Conservation (phyloP, 2,329 filamentous ascomycete species). For the Xylaria sp. region DNA sequence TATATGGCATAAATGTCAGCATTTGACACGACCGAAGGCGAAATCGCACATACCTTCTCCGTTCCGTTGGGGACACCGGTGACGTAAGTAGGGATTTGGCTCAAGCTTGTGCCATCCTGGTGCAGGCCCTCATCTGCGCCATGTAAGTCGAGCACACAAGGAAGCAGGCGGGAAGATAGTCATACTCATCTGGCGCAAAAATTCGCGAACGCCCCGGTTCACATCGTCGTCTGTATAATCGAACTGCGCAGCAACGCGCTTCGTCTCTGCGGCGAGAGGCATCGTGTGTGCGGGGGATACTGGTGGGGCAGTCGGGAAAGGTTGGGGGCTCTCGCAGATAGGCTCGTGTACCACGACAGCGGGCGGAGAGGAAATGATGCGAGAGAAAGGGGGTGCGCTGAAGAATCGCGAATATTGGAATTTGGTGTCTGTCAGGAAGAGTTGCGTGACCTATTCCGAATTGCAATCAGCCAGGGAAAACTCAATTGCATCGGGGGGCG, state of each 20-base stretch:
- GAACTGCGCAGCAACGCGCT: constrained; percentile 81
- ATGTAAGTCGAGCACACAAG: constrained; percentile 15
- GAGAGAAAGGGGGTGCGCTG: constrained; percentile 39
- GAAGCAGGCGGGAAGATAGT: constrained; percentile 40
- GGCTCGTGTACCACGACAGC: constrained; percentile 46
- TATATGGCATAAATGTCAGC: constrained; percentile 44
- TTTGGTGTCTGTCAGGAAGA: constrained; percentile 55
- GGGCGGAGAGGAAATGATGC: constrained; percentile 46
- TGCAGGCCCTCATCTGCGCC: constrained; percentile 75
- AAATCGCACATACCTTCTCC: constrained; percentile 71
- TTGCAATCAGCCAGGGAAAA: constrained; percentile 27
- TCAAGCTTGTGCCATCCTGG: constrained; percentile 78
- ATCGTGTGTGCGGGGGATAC: constrained; percentile 61
- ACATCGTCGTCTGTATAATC: constrained; percentile 79
- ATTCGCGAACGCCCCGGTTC: constrained; percentile 80
- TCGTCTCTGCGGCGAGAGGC: constrained; percentile 70
- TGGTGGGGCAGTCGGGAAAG: constrained; percentile 58
- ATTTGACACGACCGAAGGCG: neutral
- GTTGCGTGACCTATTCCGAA: constrained; percentile 52
- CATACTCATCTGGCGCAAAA: constrained; percentile 80
- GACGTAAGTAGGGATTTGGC: constrained; percentile 97
- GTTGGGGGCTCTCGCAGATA: constrained; percentile 57
- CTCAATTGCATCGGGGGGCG: constrained; percentile 26
- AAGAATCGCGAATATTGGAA: constrained; percentile 44
- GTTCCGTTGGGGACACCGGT: constrained; percentile 95